Evolutionary conservation across 495 filamentous ascomycete genomes (phyloP), one percentile per base, ranked within the genome.

Genomic region (Melanomma pulvis-pyrius): DNA sequence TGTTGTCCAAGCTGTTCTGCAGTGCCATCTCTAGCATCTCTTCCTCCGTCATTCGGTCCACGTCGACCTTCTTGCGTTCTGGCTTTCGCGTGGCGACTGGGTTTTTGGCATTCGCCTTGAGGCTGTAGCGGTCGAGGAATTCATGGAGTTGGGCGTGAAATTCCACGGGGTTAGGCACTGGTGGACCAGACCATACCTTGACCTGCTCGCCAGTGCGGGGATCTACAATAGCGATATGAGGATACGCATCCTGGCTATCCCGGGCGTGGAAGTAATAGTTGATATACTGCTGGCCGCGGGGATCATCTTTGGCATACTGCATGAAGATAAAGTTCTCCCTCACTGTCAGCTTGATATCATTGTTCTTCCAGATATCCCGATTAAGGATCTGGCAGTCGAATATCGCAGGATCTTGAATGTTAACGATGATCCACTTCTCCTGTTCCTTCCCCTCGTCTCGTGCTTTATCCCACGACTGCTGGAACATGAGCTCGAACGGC

Each of bases 181-280:
- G 92, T 17, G 82, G 81, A 1, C 93, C 92, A 5, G 90, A 92
- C 92, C 93, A 97, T 1, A 93, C 87, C 77, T 98, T 98, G 64
- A 98, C 92, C 76, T 97, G 93, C 77, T 98, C 94, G 44, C 94
- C 94, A 7, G 94, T 98, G 41, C 94, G 85, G 0, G 94, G 94
- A 73, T 98, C 94, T 56, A 98, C 86, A 71, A 98, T 96, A 15
- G 92, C 91, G 61, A 97, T 96, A 70, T 97, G 92, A 6, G 94
- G 94, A 75, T 96, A 98, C 21, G 88, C 89, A 74, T 93, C 89
- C 63, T 87, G 83, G 73, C 85, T 85, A 13, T 88, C 82, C 58
- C 84, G 86, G 47, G 80, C 82, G 48, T 87, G 86, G 75, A 98
- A 92, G 79, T 98, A 98, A 73, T 96, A 93, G 47, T 90, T 87